Conservation (phyloP, 495 filamentous ascomycete species). For the Daldinia loculata region DNA sequence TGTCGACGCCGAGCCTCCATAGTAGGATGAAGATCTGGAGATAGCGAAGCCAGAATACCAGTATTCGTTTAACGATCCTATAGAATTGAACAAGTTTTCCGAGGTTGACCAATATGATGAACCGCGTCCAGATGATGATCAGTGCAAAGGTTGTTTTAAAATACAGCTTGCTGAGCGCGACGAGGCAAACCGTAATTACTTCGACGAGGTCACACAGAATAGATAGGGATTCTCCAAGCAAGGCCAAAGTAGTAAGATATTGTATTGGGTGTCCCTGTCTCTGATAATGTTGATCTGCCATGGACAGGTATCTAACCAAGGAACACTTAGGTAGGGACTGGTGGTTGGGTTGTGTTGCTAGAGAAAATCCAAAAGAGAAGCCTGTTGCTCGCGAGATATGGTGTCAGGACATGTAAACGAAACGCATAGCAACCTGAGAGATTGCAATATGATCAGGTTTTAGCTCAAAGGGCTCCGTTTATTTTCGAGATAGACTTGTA, state of each 20-base stretch:
- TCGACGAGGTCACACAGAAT: neutral
- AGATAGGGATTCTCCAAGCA: neutral
- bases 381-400: slow-evolving; percentile 10
- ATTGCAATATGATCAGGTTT: neutral
- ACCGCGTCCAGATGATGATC: slow-evolving; percentile 2
- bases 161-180: neutral
- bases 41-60: slow-evolving; percentile 6
- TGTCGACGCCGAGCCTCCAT: neutral
- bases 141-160: neutral
- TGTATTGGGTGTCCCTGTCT: neutral
- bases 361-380: slow-evolving; percentile 11
- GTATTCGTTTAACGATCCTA: neutral
- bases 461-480: neutral
- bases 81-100: neutral
- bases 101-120: neutral
- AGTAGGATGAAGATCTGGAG: neutral
- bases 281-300: slow-evolving; percentile 2
- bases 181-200: neutral
- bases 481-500: neutral
- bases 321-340: neutral
- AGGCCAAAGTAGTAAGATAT: neutral
- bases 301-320: neutral
- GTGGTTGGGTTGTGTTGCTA: neutral
- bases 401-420: neutral
- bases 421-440: neutral